phyloP scores from a whole-genome alignment of 345 rosid species.

The Eucalyptus shirleyi region DNA sequence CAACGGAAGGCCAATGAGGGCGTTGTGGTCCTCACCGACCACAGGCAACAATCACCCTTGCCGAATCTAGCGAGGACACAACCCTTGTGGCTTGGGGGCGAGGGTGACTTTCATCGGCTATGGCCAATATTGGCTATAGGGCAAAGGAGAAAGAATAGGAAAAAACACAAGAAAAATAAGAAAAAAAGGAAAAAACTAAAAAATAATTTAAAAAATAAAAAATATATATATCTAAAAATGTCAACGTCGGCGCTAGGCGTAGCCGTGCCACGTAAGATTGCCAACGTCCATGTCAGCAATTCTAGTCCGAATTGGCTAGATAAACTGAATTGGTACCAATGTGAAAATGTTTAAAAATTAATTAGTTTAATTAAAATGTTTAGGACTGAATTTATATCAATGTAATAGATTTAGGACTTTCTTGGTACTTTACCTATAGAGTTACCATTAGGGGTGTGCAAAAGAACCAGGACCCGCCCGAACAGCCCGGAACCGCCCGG shows the following conservation, averaged over 20 bases:
- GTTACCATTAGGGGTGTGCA: not conserved
- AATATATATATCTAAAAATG: too few species aligned
- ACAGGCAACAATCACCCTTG: rapidly evolving
- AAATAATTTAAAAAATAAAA: too few species aligned
- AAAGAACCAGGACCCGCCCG: too few species aligned
- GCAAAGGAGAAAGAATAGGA: too few species aligned
- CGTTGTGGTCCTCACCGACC: rapidly evolving
- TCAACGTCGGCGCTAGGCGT: rapidly evolving
- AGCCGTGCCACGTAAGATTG: rapidly evolving
- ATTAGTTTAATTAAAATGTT: rapidly evolving
- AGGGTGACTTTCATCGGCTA: rapidly evolving
- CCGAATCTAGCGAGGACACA: rapidly evolving
- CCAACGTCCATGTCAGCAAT: rapidly evolving
- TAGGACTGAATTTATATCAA: rapidly evolving
- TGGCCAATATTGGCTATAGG: rapidly evolving
- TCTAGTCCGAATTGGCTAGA: rapidly evolving
- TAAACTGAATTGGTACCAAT: rapidly evolving
- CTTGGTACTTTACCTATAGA: rapidly evolving
- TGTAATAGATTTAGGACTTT: rapidly evolving
- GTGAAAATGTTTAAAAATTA: too few species aligned
- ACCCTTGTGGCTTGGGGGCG: too few species aligned
- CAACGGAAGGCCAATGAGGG: rapidly evolving
- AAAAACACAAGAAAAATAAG: too few species aligned
- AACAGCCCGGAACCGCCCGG: too few species aligned
- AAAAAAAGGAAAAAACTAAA: rapidly evolving